Percentiles rank a stretch among this genome's conserved stretches.
phyloP scores from a whole-genome alignment of 495 filamentous ascomycete species.

The Neurospora sublineolata region DNA sequence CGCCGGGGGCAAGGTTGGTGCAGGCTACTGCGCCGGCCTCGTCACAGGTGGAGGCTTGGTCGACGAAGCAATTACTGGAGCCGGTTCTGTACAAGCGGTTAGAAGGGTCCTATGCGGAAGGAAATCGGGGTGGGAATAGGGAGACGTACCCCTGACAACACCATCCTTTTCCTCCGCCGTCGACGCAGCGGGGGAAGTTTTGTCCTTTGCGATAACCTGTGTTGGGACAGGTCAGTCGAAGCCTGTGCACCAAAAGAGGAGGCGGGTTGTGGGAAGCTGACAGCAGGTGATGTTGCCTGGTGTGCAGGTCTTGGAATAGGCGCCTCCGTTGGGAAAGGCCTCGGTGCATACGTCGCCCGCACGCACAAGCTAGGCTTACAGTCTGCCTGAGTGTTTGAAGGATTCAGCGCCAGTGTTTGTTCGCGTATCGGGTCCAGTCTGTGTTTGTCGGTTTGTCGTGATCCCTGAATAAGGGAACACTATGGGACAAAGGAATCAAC shows the following conservation, averaged over 20 bases:
- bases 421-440: no score
- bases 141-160: neutral
- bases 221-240: neutral
- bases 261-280: neutral
- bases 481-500: no score
- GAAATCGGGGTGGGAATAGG: neutral
- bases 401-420: no score
- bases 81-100: neutral
- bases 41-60: constrained; percentile 5
- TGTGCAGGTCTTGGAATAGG: neutral
- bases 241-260: neutral
- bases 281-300: neutral
- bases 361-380: no score
- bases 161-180: neutral
- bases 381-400: no score
- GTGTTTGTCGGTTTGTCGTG: no score
- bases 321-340: neutral
- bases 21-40: constrained; percentile 1
- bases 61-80: constrained; percentile 1
- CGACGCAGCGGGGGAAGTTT: neutral
- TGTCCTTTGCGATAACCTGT: neutral
- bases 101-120: no score
- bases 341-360: neutral
- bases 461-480: no score
- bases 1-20: constrained; percentile 1